Evolutionary conservation across 352 stramenopile genomes (phyloP), one percentile per base, ranked within the genome.

Genomic region (Pythium dissotocum): DNA sequence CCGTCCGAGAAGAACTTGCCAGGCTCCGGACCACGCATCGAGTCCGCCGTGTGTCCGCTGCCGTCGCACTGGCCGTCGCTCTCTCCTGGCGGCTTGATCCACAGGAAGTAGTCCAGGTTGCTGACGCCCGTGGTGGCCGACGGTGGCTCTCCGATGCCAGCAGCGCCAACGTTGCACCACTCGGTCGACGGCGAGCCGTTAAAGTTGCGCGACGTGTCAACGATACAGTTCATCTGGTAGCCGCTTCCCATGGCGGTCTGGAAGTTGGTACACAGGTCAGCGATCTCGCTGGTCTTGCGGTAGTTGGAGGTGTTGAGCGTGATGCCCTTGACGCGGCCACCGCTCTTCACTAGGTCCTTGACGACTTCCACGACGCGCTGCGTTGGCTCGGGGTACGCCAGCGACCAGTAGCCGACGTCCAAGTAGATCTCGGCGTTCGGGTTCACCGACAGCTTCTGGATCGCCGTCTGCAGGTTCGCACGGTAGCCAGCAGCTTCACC

Each of bases 261-360:
- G 72, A 89, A 90, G 8, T 63, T 80, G 12, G 55, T 65, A 65
- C 84, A 93, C 42, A 87, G 72, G 5, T 63, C 75, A 4, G 67
- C 58, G 32, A 85, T 74, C 61, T 89, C 77, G 18, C 73, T 63
- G 7, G 62, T 90, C 1, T 71, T 80, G 6, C 78, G 77, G 73
- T 91, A 90, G 71, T 90, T 90, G 24, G 76, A 83, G 48, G 81
- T 90, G 70, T 91, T 91, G 61, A 91, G 77, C 49, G 81, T 73
- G 36, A 91, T 72, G 10, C 83, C 83, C 53, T 86, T 89, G 51
- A 89, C 51, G 5, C 70, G 64, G 5, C 78, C 74, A 1, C 71
- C 79, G 2, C 36, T 33, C 5, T 63, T 72, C 33, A 53, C 9
- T 9, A 90, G 63, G 53, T 75, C 64, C 32, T 82, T 74, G 64